Percentiles rank a stretch among this genome's conserved stretches.
These are phyloP conservation scores for Blastomyces parvus DNA, from an alignment of 2,329 filamentous ascomycete genomes.

Conservation along the genomic window DNA sequence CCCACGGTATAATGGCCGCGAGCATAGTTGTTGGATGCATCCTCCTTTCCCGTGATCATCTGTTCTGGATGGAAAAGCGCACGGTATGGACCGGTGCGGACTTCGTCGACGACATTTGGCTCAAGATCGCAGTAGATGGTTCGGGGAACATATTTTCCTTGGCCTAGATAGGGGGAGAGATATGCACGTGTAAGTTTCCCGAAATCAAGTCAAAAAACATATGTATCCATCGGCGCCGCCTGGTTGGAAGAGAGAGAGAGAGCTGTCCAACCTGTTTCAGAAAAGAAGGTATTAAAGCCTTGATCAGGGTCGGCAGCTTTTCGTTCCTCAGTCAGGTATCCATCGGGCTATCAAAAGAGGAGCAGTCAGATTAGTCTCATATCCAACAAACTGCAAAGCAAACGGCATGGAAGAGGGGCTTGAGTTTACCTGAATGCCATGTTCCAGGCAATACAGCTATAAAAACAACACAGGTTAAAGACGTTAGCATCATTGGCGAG, in stretches of 20 bases:
- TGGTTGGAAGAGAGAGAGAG: conserved; percentile 10
- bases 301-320: conserved; percentile 88
- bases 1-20: conserved; percentile 99
- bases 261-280: conserved; percentile 74
- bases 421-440: conserved; percentile 80
- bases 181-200: conserved; percentile 8
- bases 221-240: neutral
- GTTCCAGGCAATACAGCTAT: conserved; percentile 99
- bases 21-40: conserved; percentile 99
- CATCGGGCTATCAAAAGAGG: conserved; percentile 66
- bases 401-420: neutral
- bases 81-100: conserved; percentile 94
- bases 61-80: conserved; percentile 97
- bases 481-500: neutral
- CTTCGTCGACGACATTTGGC: conserved; percentile 98
- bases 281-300: conserved; percentile 99
- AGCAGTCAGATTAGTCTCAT: conserved; percentile 13
- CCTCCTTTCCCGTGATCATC: conserved; percentile 99
- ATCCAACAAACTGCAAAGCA: neutral
- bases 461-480: conserved; percentile 11
- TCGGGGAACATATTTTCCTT: conserved; percentile 97
- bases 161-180: conserved; percentile 47
- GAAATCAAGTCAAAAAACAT: conserved; percentile 6
- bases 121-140: conserved; percentile 99
- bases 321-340: conserved; percentile 95